These are phyloP conservation scores for Lachancea fermentati DNA, from an alignment of 805 yeast genomes.

Conservation along the genomic window DNA sequence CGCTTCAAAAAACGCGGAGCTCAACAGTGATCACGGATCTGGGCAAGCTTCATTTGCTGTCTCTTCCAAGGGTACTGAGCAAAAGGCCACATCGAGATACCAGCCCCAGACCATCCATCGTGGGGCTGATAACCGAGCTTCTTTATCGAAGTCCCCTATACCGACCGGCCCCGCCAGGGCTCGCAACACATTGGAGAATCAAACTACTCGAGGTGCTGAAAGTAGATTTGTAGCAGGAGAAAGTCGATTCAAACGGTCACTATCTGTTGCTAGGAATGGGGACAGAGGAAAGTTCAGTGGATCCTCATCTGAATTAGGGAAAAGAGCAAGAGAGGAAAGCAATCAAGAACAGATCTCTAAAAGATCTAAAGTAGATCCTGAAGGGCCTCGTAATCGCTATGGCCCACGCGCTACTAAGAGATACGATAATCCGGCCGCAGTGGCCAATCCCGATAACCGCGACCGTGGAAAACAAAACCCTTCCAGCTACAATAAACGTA, in stretches of 20 bases:
- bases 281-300: slow-evolving; percentile 2
- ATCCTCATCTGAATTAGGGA: not conserved
- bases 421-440: not conserved
- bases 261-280: not conserved
- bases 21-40: too few species aligned
- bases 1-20: not conserved
- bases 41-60: too few species aligned
- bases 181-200: not conserved
- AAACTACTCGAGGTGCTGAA: not conserved
- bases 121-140: not conserved
- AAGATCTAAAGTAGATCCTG: slow-evolving; percentile 1
- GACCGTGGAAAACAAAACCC: not conserved
- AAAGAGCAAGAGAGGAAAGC: slow-evolving; percentile 4
- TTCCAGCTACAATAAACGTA: not conserved
- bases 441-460: not conserved
- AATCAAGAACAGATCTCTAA: not conserved
- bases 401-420: not conserved
- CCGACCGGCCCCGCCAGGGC: slow-evolving; percentile 4
- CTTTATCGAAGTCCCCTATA: slow-evolving; percentile 3
- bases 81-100: slow-evolving; percentile 1
- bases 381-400: not conserved
- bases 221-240: not conserved
- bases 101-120: not conserved
- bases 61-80: not conserved
- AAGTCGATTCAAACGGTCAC: not conserved